A percentile compares a stretch with the other conserved stretches of the same genome.
Evolutionary conservation across 2,329 filamentous ascomycete species (phyloP).

Genomic region (Claviceps sp.): DNA sequence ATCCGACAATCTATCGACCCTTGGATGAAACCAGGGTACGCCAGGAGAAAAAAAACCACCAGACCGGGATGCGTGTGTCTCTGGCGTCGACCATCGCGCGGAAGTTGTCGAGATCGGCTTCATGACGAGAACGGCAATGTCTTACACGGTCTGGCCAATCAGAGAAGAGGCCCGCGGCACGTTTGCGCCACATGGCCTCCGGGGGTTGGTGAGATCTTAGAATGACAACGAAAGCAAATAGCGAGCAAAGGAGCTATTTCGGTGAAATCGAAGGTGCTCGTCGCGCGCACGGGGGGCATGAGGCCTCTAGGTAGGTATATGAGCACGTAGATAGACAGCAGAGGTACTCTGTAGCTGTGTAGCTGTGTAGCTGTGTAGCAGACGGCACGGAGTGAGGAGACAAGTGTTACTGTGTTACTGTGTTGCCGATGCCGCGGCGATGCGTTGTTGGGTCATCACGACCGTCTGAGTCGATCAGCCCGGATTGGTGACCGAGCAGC

Average conservation of each 20-base stretch:
- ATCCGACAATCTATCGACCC: not conserved
- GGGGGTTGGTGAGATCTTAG: not conserved
- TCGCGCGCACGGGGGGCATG: not conserved
- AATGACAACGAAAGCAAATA: not conserved
- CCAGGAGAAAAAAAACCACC: too few species aligned
- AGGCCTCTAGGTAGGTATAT: too few species aligned
- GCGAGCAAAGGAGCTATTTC: not conserved
- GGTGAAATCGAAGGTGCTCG: not conserved
- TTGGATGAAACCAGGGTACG: not conserved
- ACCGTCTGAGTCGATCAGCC: not conserved
- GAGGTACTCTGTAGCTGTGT: too few species aligned
- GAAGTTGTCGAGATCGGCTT: not conserved
- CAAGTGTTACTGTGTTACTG: too few species aligned
- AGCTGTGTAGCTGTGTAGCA: too few species aligned
- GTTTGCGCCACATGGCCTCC: conserved; percentile 1
- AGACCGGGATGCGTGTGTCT: not conserved
- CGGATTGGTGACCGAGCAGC: not conserved
- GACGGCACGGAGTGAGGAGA: too few species aligned
- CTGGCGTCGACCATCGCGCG: not conserved
- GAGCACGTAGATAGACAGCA: too few species aligned
- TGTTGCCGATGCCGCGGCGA: too few species aligned
- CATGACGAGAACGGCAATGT: not conserved
- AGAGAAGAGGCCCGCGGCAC: not conserved
- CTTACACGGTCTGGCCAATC: not conserved
- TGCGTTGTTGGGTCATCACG: not conserved